phyloP scores from a whole-genome alignment of 305 asterid genomes.

The Ajuga reptans region DNA sequence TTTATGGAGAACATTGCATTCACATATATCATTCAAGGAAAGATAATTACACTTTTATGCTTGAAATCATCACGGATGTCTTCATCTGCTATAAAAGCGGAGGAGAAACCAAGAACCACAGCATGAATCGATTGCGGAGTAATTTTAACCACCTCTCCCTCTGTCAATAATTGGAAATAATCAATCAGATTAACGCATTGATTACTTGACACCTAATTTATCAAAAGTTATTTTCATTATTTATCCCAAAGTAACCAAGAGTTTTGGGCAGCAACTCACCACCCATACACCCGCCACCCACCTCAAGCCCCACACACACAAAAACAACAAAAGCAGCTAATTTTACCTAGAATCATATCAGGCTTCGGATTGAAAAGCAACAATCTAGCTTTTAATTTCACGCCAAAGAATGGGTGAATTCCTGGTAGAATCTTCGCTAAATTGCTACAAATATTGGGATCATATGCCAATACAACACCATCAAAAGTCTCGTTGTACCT shows the following conservation, averaged over 20 bases:
- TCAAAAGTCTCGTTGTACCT: conserved; percentile 52
- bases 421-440: conserved; percentile 44
- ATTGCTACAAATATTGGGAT: conserved; percentile 31
- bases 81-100: conserved; percentile 19
- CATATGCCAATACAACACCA: conserved; percentile 78
- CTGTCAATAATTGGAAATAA: conserved; percentile 23
- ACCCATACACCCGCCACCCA: background rate
- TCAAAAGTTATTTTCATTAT: background rate
- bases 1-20: background rate
- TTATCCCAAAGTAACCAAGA: background rate
- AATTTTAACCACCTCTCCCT: conserved; percentile 24
- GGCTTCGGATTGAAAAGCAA: conserved; percentile 38
- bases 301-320: too few relatives aligned
- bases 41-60: conserved; percentile 36
- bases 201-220: background rate
- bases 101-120: conserved; percentile 24
- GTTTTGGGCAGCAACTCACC: background rate
- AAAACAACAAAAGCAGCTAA: background rate
- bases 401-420: conserved; percentile 52
- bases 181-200: background rate
- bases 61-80: conserved; percentile 34
- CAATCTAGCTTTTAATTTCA: conserved; percentile 33
- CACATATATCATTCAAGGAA: background rate
- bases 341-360: conserved; percentile 57
- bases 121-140: conserved; percentile 20